Conservation (phyloP, 2,329 filamentous ascomycete species). For the Fusarium sp. region DNA sequence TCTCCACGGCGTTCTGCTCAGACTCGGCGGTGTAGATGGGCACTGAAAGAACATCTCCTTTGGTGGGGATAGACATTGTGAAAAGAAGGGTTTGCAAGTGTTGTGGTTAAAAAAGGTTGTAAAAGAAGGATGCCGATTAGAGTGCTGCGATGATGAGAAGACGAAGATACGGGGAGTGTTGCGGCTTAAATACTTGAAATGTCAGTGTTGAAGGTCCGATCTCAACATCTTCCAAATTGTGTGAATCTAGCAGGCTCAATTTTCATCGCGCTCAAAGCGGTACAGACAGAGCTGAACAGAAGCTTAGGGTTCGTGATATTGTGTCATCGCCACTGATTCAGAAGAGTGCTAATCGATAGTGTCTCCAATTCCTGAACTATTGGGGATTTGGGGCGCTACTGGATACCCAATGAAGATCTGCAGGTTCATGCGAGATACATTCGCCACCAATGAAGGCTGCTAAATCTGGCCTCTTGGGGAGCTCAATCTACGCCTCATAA, state of each 20-base stretch:
- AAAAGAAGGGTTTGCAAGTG: not conserved
- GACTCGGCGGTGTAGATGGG: conserved; percentile 23
- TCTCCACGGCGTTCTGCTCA: conserved; percentile 19
- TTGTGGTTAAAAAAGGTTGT: not conserved
- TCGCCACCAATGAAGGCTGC: not conserved
- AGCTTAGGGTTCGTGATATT: not conserved
- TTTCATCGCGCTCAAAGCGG: not conserved
- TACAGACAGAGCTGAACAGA: not conserved
- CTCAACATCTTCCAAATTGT: too few species aligned
- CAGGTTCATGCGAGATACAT: not conserved
- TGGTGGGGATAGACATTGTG: conserved; percentile 28
- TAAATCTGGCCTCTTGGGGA: rapidly evolving
- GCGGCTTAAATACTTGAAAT: not conserved
- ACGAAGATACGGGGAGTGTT: rapidly evolving
- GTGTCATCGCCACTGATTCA: not conserved
- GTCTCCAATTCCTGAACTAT: not conserved
- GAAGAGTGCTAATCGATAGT: not conserved
- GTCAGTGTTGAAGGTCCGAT: rapidly evolving
- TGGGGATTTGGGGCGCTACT: not conserved
- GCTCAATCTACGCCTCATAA: rapidly evolving
- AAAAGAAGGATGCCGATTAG: rapidly evolving
- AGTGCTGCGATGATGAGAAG: not conserved
- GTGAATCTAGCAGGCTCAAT: too few species aligned
- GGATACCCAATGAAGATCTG: not conserved
- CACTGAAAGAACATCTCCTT: conserved; percentile 20